phyloP scores from a whole-genome alignment of 352 stramenopile genomes.

The Pythium angustatum region DNA sequence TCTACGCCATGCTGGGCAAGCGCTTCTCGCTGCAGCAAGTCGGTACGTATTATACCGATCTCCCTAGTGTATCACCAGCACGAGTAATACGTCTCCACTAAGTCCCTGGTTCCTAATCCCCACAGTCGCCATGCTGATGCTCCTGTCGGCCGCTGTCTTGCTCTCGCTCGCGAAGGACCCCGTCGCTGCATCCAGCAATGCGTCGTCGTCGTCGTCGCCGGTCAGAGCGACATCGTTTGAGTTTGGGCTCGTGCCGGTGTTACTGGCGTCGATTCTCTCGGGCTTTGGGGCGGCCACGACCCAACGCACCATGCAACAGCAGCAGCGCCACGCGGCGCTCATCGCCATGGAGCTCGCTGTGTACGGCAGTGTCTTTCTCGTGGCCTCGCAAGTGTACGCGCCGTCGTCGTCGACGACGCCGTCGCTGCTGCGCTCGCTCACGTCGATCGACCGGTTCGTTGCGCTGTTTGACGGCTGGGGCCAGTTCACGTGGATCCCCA shows the following conservation, averaged over 20 bases:
- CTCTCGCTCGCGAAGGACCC: conserved; percentile 66
- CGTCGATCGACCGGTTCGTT: conserved; percentile 21
- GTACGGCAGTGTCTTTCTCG: conserved; percentile 75
- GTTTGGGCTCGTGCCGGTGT: conserved; percentile 63
- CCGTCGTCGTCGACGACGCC: conserved; percentile 29
- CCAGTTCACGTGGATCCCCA: conserved; percentile 71
- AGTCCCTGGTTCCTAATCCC: not conserved
- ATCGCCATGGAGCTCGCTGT: conserved; percentile 82
- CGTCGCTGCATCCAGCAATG: not conserved
- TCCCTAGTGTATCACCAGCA: no score
- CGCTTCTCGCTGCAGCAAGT: conserved; percentile 70
- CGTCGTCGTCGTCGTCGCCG: no score
- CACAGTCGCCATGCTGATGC: conserved; percentile 66
- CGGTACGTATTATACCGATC: conserved; percentile 25
- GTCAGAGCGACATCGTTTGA: conserved; percentile 48
- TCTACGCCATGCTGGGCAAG: conserved; percentile 74
- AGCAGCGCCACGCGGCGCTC: conserved; percentile 70
- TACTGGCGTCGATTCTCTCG: conserved; percentile 74
- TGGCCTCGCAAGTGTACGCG: conserved; percentile 38
- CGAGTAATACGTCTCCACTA: not conserved
- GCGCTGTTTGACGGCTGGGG: conserved; percentile 74
- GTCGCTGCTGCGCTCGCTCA: conserved; percentile 27
- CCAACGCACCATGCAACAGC: conserved; percentile 82
- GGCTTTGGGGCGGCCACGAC: conserved; percentile 75
- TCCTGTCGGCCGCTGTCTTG: conserved; percentile 66